These are phyloP conservation scores for Globisporangium ultimum DNA, from an alignment of 352 stramenopile genomes.

Conservation along the genomic window DNA sequence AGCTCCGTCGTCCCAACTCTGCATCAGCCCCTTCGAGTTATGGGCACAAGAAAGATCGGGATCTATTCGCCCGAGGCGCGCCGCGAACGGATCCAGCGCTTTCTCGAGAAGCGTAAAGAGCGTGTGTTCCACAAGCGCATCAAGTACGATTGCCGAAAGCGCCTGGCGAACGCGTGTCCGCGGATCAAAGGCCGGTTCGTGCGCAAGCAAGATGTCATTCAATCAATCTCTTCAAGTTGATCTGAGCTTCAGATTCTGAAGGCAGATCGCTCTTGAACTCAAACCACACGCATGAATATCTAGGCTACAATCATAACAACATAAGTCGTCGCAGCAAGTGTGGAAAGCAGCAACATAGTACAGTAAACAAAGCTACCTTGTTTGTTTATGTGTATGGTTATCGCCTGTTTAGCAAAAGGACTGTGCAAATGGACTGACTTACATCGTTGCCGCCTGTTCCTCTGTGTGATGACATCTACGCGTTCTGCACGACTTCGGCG, in stretches of 20 bases:
- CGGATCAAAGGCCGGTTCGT: slow-evolving; percentile 76
- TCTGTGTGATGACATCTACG: slow-evolving; percentile 28
- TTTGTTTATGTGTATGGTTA: not conserved
- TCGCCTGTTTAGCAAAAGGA: not conserved
- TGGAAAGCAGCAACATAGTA: not conserved
- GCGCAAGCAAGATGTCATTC: slow-evolving; percentile 17
- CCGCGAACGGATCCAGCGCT: slow-evolving; percentile 52
- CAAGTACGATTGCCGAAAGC: slow-evolving; percentile 74
- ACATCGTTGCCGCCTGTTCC: not conserved
- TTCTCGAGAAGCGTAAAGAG: slow-evolving; percentile 71
- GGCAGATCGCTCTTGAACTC: too few relatives aligned
- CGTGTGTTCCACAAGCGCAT: slow-evolving; percentile 69
- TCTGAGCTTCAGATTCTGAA: not conserved
- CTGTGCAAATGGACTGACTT: too few relatives aligned
- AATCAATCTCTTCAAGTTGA: slow-evolving; percentile 1
- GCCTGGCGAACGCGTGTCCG: slow-evolving; percentile 61
- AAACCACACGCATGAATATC: not conserved
- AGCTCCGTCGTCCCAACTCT: not conserved
- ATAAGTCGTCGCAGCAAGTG: too few relatives aligned
- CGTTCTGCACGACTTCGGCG: slow-evolving; percentile 89
- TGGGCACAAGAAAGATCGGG: slow-evolving; percentile 42
- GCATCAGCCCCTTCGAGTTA: not conserved
- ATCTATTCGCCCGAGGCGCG: slow-evolving; percentile 55
- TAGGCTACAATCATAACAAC: too few relatives aligned
- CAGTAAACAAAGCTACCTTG: not conserved